phyloP scores from a whole-genome alignment of 371 early-diverging fungal genomes.

The Sporodiniella umbellata region DNA sequence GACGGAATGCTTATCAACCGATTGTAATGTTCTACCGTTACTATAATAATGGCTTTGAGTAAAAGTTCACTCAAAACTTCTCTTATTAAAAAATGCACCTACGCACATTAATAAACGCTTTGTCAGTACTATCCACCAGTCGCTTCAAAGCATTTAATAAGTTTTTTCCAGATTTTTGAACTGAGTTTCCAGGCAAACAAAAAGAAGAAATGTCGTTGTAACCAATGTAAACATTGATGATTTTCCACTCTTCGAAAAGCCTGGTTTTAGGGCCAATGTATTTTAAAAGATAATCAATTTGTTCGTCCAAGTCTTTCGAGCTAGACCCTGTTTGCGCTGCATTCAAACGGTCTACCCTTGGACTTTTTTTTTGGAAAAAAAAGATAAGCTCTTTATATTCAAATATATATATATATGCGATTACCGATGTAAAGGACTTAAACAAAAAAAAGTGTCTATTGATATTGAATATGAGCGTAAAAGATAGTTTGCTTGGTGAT shows the following conservation, averaged over 20 bases:
- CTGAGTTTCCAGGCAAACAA: constrained; percentile 19
- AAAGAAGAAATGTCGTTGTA: constrained; percentile 27
- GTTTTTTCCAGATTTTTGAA: constrained; percentile 1
- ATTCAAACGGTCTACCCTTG: constrained; percentile 29
- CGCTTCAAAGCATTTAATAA: constrained; percentile 1
- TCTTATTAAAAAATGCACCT: constrained; percentile 4
- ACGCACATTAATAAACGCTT: constrained; percentile 22
- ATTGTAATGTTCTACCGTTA: constrained; percentile 18
- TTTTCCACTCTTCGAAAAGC: constrained; percentile 25
- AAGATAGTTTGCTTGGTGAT: too few relatives aligned
- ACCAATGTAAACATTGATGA: constrained; percentile 34
- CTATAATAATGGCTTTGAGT: constrained; percentile 9
- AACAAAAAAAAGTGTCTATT: constrained; percentile 31
- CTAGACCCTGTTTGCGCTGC: constrained; percentile 39
- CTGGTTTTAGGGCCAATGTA: constrained; percentile 18
- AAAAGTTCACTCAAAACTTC: constrained; percentile 1
- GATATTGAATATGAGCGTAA: too few relatives aligned
- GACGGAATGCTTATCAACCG: constrained; percentile 7
- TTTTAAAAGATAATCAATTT: constrained; percentile 30
- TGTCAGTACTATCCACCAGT: constrained; percentile 4
- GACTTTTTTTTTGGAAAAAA: constrained; percentile 10
- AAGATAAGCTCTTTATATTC: too few relatives aligned
- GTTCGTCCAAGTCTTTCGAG: constrained; percentile 18
- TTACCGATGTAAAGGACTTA: constrained; percentile 18
- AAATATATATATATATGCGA: too few relatives aligned